Evolutionary conservation across 2,329 filamentous ascomycete species (phyloP), one percentile per base, ranked within the genome.

Genomic region (Polytolypa hystricis): DNA sequence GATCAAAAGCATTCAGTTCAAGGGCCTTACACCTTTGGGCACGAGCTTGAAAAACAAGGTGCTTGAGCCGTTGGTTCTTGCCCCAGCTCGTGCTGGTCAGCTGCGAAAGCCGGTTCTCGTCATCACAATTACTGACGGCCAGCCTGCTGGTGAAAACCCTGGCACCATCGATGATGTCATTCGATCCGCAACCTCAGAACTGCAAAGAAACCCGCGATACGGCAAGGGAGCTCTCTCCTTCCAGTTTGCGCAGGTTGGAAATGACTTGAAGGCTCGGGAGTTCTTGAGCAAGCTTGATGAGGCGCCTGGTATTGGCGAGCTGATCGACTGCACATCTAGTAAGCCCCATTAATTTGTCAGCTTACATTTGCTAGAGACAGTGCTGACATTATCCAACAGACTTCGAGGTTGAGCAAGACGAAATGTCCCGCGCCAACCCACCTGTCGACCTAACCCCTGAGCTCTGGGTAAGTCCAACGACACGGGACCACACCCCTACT

Each of bases 321-420:
- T 79, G 54, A 70, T 81, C 39, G 77, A 81, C 55, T 81, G 77
- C 61, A 81, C 77, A 38, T 79, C 76, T 15, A 80, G 74, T 79
- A 67, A 55, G 72, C 64, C 5, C n/a, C 5, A 9, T 3, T 10
- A 8, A 33, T 12, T 16, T 19, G 15, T 21, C 11, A 28, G 26
- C 17, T 2, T 7, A 26, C 18, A n/a, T 42, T 34, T 5, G 6
- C 17, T 14, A 27, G 21, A 33, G 39, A 35, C 28, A 11, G 4
- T 26, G 11, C 20, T 47, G 47, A 50, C 48, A 48, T 45, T 37
- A 37, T 33, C 30, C 30, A 37, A 39, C 47, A 75, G 74, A 80
- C 59, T 80, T 72, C 47, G 77, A 80, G 56, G 74, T 77, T 45
- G 77, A 81, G 52, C 74, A 76, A 42, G 73, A 75, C 32, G 74